Evolutionary conservation across 2,329 filamentous ascomycete genomes (phyloP).

Genomic region (Neofusicoccum parvum): DNA sequence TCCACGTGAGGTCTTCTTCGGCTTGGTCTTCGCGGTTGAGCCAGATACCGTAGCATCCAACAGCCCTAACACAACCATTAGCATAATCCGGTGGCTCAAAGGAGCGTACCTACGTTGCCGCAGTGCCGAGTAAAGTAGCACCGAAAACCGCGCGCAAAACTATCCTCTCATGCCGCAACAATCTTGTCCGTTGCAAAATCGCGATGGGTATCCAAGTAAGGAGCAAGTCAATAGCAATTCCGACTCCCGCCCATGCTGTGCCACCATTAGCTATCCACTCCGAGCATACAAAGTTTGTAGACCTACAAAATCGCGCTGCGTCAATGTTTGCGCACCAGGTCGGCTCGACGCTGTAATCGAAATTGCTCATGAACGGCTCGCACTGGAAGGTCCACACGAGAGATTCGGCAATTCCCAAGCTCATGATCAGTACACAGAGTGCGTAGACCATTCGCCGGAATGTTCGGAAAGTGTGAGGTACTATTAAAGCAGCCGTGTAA

Average conservation of each 20-base stretch:
- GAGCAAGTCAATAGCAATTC: constrained; percentile 13
- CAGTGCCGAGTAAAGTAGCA: constrained; percentile 6
- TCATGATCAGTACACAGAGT: constrained; percentile 8
- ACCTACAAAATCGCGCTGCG: constrained; percentile 12
- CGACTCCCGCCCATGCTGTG: constrained; percentile 17
- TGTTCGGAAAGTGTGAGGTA: constrained; percentile 10
- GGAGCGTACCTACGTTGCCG: not conserved
- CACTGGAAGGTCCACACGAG: constrained; percentile 19
- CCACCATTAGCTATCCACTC: not conserved
- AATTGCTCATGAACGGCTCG: constrained; percentile 18
- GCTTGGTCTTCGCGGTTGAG: constrained; percentile 11
- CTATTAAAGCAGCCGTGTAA: not conserved
- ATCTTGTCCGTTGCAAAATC: constrained; percentile 13
- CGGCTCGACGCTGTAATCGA: constrained; percentile 6
- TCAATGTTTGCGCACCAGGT: constrained; percentile 17
- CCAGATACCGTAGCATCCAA: constrained; percentile 19
- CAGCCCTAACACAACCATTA: not conserved
- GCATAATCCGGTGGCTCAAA: not conserved
- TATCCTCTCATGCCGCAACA: constrained; percentile 13
- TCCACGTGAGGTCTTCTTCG: constrained; percentile 3
- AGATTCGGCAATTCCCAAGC: constrained; percentile 15
- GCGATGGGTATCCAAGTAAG: constrained; percentile 20
- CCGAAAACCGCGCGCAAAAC: constrained; percentile 11
- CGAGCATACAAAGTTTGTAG: too few relatives aligned
- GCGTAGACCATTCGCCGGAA: constrained; percentile 4